Conservation (phyloP, 208 protist species). For the Acanthamoeba healyi region DNA sequence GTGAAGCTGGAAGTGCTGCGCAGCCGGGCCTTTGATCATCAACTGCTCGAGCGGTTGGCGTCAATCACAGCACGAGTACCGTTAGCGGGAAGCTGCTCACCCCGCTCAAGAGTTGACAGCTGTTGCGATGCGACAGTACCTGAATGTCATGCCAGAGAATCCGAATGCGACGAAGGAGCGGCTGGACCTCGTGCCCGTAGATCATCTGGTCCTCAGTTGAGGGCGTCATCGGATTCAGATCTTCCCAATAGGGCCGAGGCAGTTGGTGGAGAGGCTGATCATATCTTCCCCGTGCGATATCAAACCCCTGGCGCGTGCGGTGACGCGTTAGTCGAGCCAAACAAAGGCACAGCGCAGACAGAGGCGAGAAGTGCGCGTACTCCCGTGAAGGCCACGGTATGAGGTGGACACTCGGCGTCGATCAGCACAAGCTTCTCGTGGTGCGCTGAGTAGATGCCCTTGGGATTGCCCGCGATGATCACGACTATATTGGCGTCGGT, state of each 20-base stretch:
- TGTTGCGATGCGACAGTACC: background rate
- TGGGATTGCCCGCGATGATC: conserved; percentile 86
- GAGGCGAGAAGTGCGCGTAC: conserved; percentile 8
- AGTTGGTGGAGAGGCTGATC: conserved; percentile 84
- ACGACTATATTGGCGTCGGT: conserved; percentile 77
- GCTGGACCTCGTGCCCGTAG: conserved; percentile 79
- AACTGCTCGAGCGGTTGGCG: conserved; percentile 65
- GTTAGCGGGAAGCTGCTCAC: no score
- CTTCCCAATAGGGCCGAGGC: conserved; percentile 77
- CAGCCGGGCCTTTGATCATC: conserved; percentile 74
- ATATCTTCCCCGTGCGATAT: conserved; percentile 85
- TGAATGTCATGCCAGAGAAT: conserved; percentile 85
- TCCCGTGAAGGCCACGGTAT: conserved; percentile 83
- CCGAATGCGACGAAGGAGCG: conserved; percentile 80
- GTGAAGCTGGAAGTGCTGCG: conserved; percentile 80
- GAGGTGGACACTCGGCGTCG: conserved; percentile 82
- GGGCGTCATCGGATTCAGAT: conserved; percentile 66
- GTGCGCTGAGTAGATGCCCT: conserved; percentile 84
- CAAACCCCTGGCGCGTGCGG: conserved; percentile 75
- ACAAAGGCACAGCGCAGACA: background rate
- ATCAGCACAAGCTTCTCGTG: conserved; percentile 87
- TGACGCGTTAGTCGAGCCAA: background rate
- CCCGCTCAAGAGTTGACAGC: background rate
- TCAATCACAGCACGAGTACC: no score
- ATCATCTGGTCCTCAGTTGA: conserved; percentile 37